Percentiles rank a stretch among this genome's conserved stretches.
phyloP scores from a whole-genome alignment of 2,329 filamentous ascomycete species.

The Pyricularia grisea region DNA sequence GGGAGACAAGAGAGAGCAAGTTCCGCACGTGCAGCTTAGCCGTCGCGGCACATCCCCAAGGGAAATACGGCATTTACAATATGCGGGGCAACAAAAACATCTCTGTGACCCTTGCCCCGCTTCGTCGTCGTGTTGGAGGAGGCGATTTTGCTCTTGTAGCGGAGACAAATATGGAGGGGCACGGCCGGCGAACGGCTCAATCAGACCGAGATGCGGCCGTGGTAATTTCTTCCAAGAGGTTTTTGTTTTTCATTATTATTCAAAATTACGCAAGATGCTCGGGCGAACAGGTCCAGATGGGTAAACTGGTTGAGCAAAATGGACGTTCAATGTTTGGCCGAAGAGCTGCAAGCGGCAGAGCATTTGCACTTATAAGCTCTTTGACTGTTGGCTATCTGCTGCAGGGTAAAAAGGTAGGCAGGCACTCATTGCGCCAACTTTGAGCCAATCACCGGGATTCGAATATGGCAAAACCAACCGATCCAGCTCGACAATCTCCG shows the following conservation, averaged over 20 bases:
- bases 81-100: conserved; percentile 1
- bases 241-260: too few species aligned
- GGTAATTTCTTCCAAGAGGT: background rate
- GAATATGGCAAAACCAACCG: background rate
- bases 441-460: background rate
- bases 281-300: too few species aligned
- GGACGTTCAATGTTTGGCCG: background rate
- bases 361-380: background rate
- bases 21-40: background rate
- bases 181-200: background rate
- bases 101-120: conserved; percentile 1
- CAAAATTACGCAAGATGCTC: too few species aligned
- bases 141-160: background rate
- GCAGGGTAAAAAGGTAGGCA: background rate
- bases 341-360: background rate
- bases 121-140: background rate
- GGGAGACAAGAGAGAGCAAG: background rate
- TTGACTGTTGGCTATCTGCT: background rate
- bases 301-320: too few species aligned
- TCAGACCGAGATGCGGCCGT: background rate
- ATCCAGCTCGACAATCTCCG: background rate
- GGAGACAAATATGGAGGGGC: background rate
- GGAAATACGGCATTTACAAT: background rate
- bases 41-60: background rate
- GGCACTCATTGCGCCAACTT: background rate